These are phyloP conservation scores for Pleurotus salmoneostramineus DNA, from an alignment of 768 basidiomycete species.

Conservation along the genomic window DNA sequence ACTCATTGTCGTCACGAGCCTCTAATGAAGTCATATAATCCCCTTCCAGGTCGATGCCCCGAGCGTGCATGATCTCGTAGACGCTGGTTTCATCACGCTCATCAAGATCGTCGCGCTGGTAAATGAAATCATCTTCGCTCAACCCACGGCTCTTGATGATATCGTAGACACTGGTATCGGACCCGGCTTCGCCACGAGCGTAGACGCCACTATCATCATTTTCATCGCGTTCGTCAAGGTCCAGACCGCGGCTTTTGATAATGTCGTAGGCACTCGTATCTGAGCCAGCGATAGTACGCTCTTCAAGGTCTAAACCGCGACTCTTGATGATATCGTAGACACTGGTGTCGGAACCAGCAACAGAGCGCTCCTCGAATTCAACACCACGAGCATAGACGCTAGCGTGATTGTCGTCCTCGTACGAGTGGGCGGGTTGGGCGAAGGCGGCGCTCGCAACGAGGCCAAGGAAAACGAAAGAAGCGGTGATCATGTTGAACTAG, in stretches of 20 bases:
- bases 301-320: background rate
- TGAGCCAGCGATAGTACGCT: background rate
- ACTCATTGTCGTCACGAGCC: background rate
- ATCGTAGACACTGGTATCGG: background rate
- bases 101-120: background rate
- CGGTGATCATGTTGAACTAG: background rate
- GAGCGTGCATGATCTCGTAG: background rate
- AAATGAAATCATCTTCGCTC: background rate
- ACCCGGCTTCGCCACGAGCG: background rate
- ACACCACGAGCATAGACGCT: background rate
- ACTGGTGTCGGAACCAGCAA: background rate
- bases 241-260: background rate
- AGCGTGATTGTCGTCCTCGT: background rate
- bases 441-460: background rate
- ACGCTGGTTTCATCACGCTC: background rate
- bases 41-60: background rate
- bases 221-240: background rate
- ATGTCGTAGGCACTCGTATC: background rate
- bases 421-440: background rate
- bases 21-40: background rate
- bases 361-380: background rate
- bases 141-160: background rate
- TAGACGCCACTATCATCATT: background rate
- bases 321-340: background rate
- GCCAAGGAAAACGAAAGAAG: background rate